These are phyloP conservation scores for Delonix regia DNA, from an alignment of 306 rosid genomes.

Conservation along the genomic window DNA sequence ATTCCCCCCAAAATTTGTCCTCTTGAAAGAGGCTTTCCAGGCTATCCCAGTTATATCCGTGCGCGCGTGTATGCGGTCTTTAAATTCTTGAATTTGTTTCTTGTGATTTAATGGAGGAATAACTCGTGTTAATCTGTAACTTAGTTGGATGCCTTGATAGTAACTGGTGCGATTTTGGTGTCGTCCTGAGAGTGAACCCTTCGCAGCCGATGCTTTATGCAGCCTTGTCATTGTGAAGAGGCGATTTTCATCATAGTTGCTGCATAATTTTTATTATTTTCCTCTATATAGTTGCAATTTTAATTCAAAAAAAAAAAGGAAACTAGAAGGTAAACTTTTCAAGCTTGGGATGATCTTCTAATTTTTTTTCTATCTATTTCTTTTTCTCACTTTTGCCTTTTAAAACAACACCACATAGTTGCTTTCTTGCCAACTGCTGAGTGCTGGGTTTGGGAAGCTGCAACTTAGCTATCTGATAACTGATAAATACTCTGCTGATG, in stretches of 20 bases:
- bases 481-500: constrained; percentile 7
- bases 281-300: background rate
- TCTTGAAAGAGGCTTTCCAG: background rate
- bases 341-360: background rate
- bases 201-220: constrained; percentile 15
- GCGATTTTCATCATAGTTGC: constrained; percentile 21
- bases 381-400: background rate
- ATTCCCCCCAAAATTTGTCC: background rate
- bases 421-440: constrained; percentile 29
- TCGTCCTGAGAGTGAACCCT: constrained; percentile 20
- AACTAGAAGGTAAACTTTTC: constrained; percentile 10
- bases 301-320: background rate
- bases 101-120: constrained; percentile 22
- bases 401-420: background rate
- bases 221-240: constrained; percentile 20
- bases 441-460: background rate
- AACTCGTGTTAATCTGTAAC: constrained; percentile 10
- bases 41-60: background rate
- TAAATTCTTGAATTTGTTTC: constrained; percentile 25
- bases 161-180: background rate
- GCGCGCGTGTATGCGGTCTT: constrained; percentile 2
- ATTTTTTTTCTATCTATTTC: background rate
- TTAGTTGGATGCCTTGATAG: constrained; percentile 7
- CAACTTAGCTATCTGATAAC: background rate
- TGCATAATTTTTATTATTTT: background rate